Evolutionary conservation across 306 rosid species (phyloP).

Genomic region (Carpinus viminea): DNA sequence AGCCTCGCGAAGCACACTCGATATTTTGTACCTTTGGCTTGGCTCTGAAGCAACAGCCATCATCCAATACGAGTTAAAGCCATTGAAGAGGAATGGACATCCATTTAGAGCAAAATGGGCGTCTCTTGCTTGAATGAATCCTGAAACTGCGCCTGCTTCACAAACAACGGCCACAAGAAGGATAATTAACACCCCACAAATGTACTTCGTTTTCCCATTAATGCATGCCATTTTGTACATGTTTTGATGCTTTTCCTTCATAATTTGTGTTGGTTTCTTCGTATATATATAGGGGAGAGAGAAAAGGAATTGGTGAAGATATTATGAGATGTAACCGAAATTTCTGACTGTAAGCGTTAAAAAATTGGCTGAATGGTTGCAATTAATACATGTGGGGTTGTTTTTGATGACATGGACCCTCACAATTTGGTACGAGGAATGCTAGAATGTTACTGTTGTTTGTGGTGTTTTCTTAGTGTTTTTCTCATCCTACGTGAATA

Average conservation of each 20-base stretch:
- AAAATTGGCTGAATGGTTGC: not conserved
- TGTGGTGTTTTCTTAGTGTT: too few relatives aligned
- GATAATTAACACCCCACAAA: not conserved
- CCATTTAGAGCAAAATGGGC: constrained; percentile 34
- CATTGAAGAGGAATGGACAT: constrained; percentile 45
- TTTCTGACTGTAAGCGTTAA: not conserved
- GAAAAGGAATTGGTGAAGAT: not conserved
- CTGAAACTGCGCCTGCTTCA: constrained; percentile 16
- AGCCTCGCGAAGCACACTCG: constrained; percentile 48
- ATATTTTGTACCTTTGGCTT: constrained; percentile 36
- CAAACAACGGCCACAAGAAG: constrained; percentile 16
- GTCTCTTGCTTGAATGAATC: constrained; percentile 40
- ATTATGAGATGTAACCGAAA: constrained; percentile 1
- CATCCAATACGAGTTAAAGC: constrained; percentile 68
- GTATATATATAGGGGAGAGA: constrained; percentile 18
- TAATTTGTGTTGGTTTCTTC: too few relatives aligned
- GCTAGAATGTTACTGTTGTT: too few relatives aligned
- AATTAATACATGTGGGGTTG: not conserved
- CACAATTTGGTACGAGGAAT: not conserved
- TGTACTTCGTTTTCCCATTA: constrained; percentile 1
- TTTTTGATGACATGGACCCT: not conserved
- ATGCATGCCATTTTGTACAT: constrained; percentile 9
- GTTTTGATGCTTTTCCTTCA: not conserved
- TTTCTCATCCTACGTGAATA: too few relatives aligned
- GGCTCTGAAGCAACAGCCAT: constrained; percentile 49